These are phyloP conservation scores for Flagelloscypha sp. DNA, from an alignment of 768 basidiomycete species.

Conservation along the genomic window DNA sequence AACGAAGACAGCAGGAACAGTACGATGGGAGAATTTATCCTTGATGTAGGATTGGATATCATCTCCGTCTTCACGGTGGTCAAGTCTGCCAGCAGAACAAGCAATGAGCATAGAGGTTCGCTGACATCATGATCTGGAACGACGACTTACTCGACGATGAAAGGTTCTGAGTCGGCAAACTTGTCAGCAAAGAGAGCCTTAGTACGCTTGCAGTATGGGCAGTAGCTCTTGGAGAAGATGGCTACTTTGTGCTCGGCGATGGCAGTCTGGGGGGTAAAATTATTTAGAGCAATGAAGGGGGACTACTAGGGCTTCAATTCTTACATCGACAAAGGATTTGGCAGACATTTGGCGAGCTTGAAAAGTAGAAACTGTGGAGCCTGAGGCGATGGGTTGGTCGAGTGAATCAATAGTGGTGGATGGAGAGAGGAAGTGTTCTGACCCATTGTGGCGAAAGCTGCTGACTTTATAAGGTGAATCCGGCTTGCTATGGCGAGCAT, in stretches of 20 bases:
- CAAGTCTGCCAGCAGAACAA: slow-evolving; percentile 35
- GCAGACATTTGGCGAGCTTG: no score
- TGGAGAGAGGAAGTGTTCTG: no score
- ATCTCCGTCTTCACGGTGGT: slow-evolving; percentile 45
- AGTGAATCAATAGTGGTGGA: no score
- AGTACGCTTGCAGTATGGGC: slow-evolving; percentile 42
- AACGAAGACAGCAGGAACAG: slow-evolving; percentile 75
- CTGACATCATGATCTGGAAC: not conserved
- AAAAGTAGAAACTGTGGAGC: no score
- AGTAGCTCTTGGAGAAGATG: slow-evolving; percentile 55
- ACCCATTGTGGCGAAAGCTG: no score
- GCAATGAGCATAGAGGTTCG: not conserved
- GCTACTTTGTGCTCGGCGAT: slow-evolving; percentile 44
- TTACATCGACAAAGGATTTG: slow-evolving; percentile 37
- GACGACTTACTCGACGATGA: slow-evolving; percentile 39
- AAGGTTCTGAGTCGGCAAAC: slow-evolving; percentile 28
- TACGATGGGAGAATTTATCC: slow-evolving; percentile 56
- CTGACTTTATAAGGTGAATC: no score
- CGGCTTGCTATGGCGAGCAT: no score
- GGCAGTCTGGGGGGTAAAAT: slow-evolving; percentile 23
- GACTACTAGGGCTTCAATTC: slow-evolving; percentile 9
- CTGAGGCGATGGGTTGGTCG: no score
- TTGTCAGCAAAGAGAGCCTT: slow-evolving; percentile 37
- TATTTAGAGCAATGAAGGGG: slow-evolving; percentile 1
- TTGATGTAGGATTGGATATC: slow-evolving; percentile 60